These are phyloP conservation scores for Erigeron philadelphicus DNA, from an alignment of 140 eudicot species.

Conservation along the genomic window DNA sequence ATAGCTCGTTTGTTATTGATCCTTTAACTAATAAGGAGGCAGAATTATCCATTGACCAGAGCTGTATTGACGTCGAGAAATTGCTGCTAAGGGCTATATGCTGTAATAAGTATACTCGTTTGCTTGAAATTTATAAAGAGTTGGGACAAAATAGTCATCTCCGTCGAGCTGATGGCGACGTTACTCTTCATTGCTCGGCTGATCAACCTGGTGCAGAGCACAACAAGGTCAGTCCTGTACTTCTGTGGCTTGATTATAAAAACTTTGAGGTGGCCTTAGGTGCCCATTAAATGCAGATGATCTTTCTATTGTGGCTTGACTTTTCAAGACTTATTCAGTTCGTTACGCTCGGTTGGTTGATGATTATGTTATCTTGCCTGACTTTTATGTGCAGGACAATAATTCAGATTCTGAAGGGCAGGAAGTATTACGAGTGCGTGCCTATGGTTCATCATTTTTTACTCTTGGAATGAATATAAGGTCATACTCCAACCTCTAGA, in stretches of 20 bases:
- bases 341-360: conserved; percentile 1
- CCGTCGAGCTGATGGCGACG: conserved; percentile 54
- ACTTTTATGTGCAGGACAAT: conserved; percentile 39
- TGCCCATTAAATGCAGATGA: neutral
- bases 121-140: conserved; percentile 78
- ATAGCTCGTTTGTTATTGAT: conserved; percentile 87
- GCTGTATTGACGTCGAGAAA: conserved; percentile 90
- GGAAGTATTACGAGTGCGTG: conserved; percentile 84
- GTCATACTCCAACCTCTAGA: conserved; percentile 32
- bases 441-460: conserved; percentile 89
- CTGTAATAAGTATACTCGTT: conserved; percentile 78
- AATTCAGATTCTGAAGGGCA: conserved; percentile 51
- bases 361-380: conserved; percentile 13
- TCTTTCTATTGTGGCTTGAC: conserved; percentile 2
- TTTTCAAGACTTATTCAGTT: conserved; percentile 7
- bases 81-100: conserved; percentile 72
- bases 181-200: conserved; percentile 46
- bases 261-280: conserved; percentile 9
- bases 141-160: conserved; percentile 62
- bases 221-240: conserved; percentile 41
- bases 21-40: conserved; percentile 86
- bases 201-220: conserved; percentile 38
- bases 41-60: conserved; percentile 68
- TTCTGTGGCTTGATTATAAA: neutral
- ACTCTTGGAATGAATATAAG: conserved; percentile 89